A percentile compares a stretch with the other conserved stretches of the same genome.
Evolutionary conservation across 2,329 filamentous ascomycete species (phyloP).

Genomic region (Colletotrichum orchidophilum): DNA sequence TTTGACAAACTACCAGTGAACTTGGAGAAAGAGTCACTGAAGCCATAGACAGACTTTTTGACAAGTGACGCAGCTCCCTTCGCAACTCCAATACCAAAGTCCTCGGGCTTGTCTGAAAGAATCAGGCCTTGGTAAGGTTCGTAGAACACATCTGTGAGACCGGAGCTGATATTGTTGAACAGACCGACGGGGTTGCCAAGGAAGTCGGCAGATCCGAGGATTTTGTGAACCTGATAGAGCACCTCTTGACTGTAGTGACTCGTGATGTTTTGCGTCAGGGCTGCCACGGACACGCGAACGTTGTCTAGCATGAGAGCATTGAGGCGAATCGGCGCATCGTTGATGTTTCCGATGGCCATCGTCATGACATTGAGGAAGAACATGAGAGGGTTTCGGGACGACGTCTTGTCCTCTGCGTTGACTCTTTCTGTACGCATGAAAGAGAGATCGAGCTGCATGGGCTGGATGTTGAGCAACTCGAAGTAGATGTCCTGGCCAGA

Average conservation of each 20-base stretch:
- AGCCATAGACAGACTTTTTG: conserved; percentile 98
- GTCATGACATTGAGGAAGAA: conserved; percentile 99
- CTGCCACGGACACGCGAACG: conserved; percentile 85
- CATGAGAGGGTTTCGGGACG: conserved; percentile 93
- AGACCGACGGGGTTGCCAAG: conserved; percentile 95
- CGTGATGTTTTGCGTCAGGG: conserved; percentile 85
- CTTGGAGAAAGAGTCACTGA: conserved; percentile 97
- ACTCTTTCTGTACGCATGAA: conserved; percentile 97
- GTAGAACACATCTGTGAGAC: conserved; percentile 98
- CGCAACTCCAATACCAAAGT: conserved; percentile 93
- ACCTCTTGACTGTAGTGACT: conserved; percentile 98
- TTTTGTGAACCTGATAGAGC: conserved; percentile 95
- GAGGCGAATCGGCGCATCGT: conserved; percentile 92
- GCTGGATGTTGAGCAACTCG: conserved; percentile 94
- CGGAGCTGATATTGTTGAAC: conserved; percentile 98
- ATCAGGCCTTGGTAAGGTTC: conserved; percentile 98
- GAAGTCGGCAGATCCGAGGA: conserved; percentile 96
- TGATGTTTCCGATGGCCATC: conserved; percentile 99
- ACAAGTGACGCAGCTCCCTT: conserved; percentile 97
- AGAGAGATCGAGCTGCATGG: conserved; percentile 96
- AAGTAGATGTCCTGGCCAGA: conserved; percentile 97
- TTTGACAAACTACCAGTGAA: conserved; percentile 98
- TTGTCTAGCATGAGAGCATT: conserved; percentile 97
- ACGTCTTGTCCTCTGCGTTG: conserved; percentile 94
- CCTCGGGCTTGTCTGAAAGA: conserved; percentile 93